Evolutionary conservation across 1,284 basidiomycete species (phyloP), one percentile per base, ranked within the genome.

Genomic region (Chalciporus sp.): DNA sequence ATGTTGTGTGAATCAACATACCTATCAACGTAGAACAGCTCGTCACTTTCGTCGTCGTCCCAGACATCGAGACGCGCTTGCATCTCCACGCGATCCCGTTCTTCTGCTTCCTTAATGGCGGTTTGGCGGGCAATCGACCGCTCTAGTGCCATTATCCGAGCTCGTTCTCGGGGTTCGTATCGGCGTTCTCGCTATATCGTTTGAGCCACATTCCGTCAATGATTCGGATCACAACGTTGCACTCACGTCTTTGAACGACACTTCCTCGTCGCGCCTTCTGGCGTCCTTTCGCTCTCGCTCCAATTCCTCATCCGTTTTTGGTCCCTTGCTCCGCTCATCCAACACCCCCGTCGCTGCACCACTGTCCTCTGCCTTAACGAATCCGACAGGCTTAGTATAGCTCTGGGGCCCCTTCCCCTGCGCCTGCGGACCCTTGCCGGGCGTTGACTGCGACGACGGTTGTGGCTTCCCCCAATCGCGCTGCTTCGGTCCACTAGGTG

Each of bases 21-120:
- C 86, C 92, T 82, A 64, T 96, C 94, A 39, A 87, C 80, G 64
- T 94, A 95, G 73, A 92, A 95, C 26, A 85, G 65, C 60, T 95
- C 93, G 57, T 91, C 90, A 59, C 88, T 89, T 66, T 94, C 90
- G 58, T 95, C 94, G 63, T 96, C 94, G 63, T 96, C 93, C 90
- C 91, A 95, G 1, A 87, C 73, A 55, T 89, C 87, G 23, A 95
- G 74, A 4, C 88, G 79, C 26, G 85, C 78, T 31, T 82, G 80
- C 78, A 92, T 88, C 65, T 89, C 85, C 14, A 83, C 65, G 14
- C 82, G 77, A 62, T 90, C 90, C 6, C 86, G 81, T 29, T 89
- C 86, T 64, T 94, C 89, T 4, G 84, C 82, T 51, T 93, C 90
- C 41, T 79, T 81, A 44, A 88, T 82, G 7, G 84, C 82, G 16